phyloP scores from a whole-genome alignment of 2,329 filamentous ascomycete species.

The Alternaria sp. region DNA sequence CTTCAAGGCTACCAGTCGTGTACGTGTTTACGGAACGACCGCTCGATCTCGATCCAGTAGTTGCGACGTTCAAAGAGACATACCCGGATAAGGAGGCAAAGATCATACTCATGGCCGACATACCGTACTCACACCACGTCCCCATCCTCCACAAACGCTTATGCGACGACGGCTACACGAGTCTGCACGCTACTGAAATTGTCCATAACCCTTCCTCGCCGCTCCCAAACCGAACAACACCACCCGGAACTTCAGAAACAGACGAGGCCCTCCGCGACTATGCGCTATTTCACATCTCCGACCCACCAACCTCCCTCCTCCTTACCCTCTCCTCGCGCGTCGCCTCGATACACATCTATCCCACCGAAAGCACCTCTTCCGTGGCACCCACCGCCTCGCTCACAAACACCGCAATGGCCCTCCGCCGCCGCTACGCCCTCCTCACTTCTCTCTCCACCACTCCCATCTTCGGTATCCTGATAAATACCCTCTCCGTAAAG shows the following conservation, averaged over 20 bases:
- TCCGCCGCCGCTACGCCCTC: constrained; percentile 88
- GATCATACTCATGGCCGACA: constrained; percentile 85
- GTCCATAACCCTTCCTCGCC: constrained; percentile 79
- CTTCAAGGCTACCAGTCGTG: constrained; percentile 83
- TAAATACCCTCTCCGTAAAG: constrained; percentile 91
- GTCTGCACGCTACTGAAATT: constrained; percentile 74
- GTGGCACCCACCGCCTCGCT: constrained; percentile 49
- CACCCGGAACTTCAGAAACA: constrained; percentile 57
- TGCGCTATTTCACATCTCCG: constrained; percentile 84
- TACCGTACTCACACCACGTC: constrained; percentile 84
- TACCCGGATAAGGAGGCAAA: constrained; percentile 71
- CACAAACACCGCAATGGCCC: constrained; percentile 62
- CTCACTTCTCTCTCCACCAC: constrained; percentile 81
- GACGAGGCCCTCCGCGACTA: constrained; percentile 67
- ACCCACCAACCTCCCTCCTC: constrained; percentile 81
- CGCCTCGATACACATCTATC: constrained; percentile 78
- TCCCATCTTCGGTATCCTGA: constrained; percentile 88
- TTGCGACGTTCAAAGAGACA: constrained; percentile 70
- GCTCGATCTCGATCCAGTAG: constrained; percentile 68
- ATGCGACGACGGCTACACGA: constrained; percentile 69
- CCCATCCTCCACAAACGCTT: constrained; percentile 64
- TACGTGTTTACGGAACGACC: constrained; percentile 84
- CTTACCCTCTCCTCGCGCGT: constrained; percentile 87
- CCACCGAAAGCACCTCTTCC: constrained; percentile 57
- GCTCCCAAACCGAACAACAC: constrained; percentile 84